Evolutionary conservation across 1,284 basidiomycete species (phyloP), one percentile per base, ranked within the genome.

Genomic region (Tetrapyrgos nigripes): DNA sequence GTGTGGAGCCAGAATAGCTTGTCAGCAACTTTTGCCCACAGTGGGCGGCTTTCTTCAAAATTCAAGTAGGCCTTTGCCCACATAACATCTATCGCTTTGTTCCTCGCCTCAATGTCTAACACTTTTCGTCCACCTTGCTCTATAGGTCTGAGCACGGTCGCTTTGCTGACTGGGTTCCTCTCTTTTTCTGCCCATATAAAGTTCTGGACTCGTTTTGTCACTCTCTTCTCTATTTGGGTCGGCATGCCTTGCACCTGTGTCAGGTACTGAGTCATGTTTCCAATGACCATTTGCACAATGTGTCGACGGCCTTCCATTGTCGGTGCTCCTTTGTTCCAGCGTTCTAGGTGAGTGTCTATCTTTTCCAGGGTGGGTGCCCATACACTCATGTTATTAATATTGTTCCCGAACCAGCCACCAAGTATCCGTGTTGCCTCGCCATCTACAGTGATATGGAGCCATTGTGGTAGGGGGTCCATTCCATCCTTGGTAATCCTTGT

Each of bases 151-250:
- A 51, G n/a, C 17, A 75, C 19, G 0, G 64, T 70, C 2, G 68
- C 58, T 26, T 54, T 48, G n/a, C 65, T 66, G 9, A 73, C 53
- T 10, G 57, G 51, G 1, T 60, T 55, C 10, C 19, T 50, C 0
- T 31, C 57, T 0, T 65, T 65, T 17, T 58, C 60, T 1, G 28
- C 51, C 71, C 73, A 75, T 4, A 75, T 53, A 45, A 73, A 72
- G 2, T 57, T 59, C 13, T 53, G n/a, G 1, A 50, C 45, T 17
- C 53, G 8, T 48, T 55, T 55, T 3, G n/a, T 14, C 1, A 55
- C 13, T 19, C 14, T 13, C 4, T 48, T 31, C 19, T 55, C 53
- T 23, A 48, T 24, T 11, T 6, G 24, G 31, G 6, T 33, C 3
- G 53, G 53, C 53, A 61, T 59, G 29, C 55, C 58, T 48, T 58